phyloP scores from a whole-genome alignment of 208 protist genomes.

The Spongospora subterranea region DNA sequence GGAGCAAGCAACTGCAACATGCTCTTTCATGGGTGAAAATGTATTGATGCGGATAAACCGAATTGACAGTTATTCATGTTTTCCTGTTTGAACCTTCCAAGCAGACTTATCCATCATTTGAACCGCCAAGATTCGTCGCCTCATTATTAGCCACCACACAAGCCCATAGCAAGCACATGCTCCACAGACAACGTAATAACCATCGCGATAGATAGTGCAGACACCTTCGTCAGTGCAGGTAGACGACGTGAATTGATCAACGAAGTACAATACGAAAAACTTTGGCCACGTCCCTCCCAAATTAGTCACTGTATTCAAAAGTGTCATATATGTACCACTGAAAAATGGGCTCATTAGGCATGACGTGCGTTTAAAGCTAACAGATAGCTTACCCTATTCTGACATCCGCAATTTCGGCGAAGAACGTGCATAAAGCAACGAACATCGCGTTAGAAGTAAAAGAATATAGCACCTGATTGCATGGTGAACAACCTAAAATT shows the following conservation, averaged over 20 bases:
- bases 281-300: slow-evolving; percentile 30
- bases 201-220: neutral
- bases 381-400: neutral
- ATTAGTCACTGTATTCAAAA: slow-evolving; percentile 37
- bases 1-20: no score
- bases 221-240: neutral
- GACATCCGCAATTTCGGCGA: slow-evolving; percentile 22
- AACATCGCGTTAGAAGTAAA: slow-evolving; percentile 50
- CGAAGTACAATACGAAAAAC: slow-evolving; percentile 27
- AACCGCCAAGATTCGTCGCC: neutral
- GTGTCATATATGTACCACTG: slow-evolving; percentile 43
- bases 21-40: no score
- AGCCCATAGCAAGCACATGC: neutral
- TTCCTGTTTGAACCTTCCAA: neutral
- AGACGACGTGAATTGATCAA: neutral
- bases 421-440: slow-evolving; percentile 46
- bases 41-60: no score
- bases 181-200: slow-evolving; percentile 18
- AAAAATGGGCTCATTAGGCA: neutral
- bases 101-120: slow-evolving; percentile 5
- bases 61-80: slow-evolving; percentile 57
- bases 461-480: slow-evolving; percentile 11
- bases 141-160: slow-evolving; percentile 17
- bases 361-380: neutral
- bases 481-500: no score